These are phyloP conservation scores for Exophiala sp. DNA, from an alignment of 2,329 filamentous ascomycete species.

Conservation along the genomic window DNA sequence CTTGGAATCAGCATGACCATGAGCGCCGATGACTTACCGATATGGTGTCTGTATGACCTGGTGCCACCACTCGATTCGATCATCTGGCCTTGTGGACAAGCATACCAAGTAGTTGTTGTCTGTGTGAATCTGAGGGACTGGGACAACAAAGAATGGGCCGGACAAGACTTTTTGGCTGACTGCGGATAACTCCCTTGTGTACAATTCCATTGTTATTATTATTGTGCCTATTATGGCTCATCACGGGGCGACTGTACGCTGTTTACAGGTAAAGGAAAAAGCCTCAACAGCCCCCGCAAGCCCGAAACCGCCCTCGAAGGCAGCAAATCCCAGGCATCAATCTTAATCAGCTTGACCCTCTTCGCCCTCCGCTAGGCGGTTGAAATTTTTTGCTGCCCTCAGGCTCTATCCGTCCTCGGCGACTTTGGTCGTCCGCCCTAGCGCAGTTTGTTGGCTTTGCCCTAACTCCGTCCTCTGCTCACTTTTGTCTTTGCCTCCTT, in stretches of 20 bases:
- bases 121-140: background rate
- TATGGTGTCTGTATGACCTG: too few relatives aligned
- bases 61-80: too few relatives aligned
- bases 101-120: background rate
- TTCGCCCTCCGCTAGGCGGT: background rate
- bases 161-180: too few relatives aligned
- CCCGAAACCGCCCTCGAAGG: background rate
- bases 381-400: background rate
- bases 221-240: too few relatives aligned
- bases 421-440: background rate
- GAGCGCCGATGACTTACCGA: too few relatives aligned
- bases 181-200: background rate
- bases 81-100: too few relatives aligned
- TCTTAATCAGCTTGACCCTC: background rate
- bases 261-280: background rate
- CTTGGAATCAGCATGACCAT: background rate
- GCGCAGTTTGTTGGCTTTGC: background rate
- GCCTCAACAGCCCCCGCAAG: background rate
- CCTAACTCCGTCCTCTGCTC: background rate
- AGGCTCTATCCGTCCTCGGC: background rate
- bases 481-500: constrained; percentile 26
- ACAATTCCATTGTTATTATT: background rate
- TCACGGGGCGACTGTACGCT: background rate
- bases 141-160: background rate
- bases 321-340: background rate